Evolutionary conservation across 2,329 filamentous ascomycete species (phyloP), one percentile per base, ranked within the genome.

Genomic region (Stachybotrys elegans): DNA sequence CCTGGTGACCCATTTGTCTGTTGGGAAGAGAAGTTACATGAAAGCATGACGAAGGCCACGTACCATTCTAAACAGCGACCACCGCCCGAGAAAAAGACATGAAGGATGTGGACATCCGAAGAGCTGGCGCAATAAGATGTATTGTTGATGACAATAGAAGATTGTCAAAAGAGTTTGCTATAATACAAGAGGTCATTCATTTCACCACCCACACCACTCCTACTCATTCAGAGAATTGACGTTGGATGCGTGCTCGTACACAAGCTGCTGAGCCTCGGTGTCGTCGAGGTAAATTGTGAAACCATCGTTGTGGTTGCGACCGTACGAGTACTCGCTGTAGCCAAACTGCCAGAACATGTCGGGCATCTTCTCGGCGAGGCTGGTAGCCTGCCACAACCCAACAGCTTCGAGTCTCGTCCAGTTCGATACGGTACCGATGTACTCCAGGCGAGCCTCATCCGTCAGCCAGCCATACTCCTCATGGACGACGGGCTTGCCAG

Each of bases 291-390:
- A 79, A 40, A 79, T 77, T 2, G 76, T 79, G 53, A 79, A 79
- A 0, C 75, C 75, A 43, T 79, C 76, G 35, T 79, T 61, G 41
- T 79, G 62, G 53, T 79, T 79, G 34, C 67, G 65, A 1, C 76
- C 75, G 31, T 75, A 77, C 4, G 73, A 76, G 51, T 69, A 78
- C 0, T 62, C 63, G 5, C 64, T 68, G 49, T 61, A 78, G 0
- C 76, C 76, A 49, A 65, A 78, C 48, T 79, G 76, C 76, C 76
- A 79, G 59, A 70, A 79, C 67, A 78, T 65, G 48, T 78, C 74
- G 3, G 71, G 60, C 55, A 79, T 63, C 50, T 70, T 68, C 52
- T 74, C 66, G 44, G 70, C 59, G 6, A 74, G 50, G 13, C 60
- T 65, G 5, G 73, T 73, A 20, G 63, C 60, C 57, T 79, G 76